Base-by-base conservation (phyloP, 257 asterid species). In the Eucommia ulmoides region DNA sequence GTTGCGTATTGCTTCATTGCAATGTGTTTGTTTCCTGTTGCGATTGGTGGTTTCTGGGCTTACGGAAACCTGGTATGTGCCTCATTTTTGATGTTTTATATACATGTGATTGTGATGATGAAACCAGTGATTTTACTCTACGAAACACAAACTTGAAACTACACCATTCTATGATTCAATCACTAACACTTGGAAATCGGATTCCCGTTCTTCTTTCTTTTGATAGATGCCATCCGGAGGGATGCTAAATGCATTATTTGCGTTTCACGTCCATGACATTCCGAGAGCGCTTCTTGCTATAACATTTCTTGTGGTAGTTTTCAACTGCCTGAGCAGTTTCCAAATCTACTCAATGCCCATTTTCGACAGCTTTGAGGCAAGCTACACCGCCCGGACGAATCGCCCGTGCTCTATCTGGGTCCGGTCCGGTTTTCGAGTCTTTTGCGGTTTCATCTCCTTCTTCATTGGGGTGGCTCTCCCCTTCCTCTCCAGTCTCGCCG, bases 41-140 rank as follows among this genome's bases (percentile, higher is more conserved):
- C 98, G 24, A 78, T 89, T 44, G 98, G 98, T 68, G 98, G 98
- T 24, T 89, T 76, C 48, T 89, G 98, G 98, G 94, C 92, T 57
- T 83, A 77, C 51, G 98, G 98, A 55, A 89, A 75, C 80, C 93
- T 85, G 20, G 98, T 85, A 80, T 72, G 96, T 65, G 15, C 55
- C 38, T 12, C 12, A 29, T n/a, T n/a, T n/a, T n/a, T n/a, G n/a
- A n/a, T n/a, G n/a, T n/a, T n/a, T n/a, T n/a, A n/a, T n/a, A n/a
- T n/a, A n/a, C n/a, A n/a, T n/a, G n/a, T n/a, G n/a, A n/a, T n/a
- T n/a, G n/a, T n/a, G n/a, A n/a, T n/a, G n/a, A n/a, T n/a, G n/a
- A n/a, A n/a, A n/a, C n/a, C n/a, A n/a, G n/a, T n/a, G n/a, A n/a
- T n/a, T n/a, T n/a, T n/a, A n/a, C n/a, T n/a, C n/a, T n/a, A n/a